Conservation (phyloP, 768 basidiomycete species). For the Rhodocollybia butyracea region DNA sequence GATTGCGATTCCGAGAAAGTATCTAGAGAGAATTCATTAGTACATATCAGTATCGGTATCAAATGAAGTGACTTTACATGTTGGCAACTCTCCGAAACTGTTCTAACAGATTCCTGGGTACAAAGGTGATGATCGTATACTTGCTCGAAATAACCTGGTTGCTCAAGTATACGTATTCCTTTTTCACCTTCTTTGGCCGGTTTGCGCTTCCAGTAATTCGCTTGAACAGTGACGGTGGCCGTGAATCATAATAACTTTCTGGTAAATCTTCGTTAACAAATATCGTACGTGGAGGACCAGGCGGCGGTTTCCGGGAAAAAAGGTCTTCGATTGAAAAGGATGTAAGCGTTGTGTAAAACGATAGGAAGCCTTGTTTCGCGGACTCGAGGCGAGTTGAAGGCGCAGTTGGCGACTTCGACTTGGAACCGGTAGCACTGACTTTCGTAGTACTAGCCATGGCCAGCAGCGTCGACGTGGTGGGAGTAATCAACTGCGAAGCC, state of each 20-base stretch:
- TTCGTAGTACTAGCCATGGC: too few species aligned
- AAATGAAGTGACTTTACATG: constrained; percentile 1
- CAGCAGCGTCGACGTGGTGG: too few species aligned
- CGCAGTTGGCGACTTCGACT: too few species aligned
- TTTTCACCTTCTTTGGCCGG: constrained; percentile 39
- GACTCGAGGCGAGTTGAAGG: too few species aligned
- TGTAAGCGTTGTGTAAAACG: too few species aligned
- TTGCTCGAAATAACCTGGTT: constrained; percentile 58
- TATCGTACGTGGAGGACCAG: constrained; percentile 42
- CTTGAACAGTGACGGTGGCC: too few species aligned
- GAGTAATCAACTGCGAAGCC: too few species aligned
- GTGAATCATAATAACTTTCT: constrained; percentile 40
- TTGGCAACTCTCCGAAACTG: constrained; percentile 8
- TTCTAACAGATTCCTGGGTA: constrained; percentile 10
- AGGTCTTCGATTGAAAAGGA: constrained; percentile 41
- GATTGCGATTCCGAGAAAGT: constrained; percentile 86
- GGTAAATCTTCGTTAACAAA: constrained; percentile 49
- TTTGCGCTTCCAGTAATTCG: too few species aligned
- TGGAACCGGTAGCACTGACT: too few species aligned
- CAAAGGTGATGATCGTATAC: constrained; percentile 14
- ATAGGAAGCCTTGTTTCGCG: too few species aligned
- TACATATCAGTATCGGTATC: background rate
- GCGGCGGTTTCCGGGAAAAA: constrained; percentile 35
- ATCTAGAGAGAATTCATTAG: constrained; percentile 29
- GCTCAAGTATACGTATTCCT: constrained; percentile 36